These are phyloP conservation scores for Astragalus membranaceus DNA, from an alignment of 306 rosid species.

Conservation along the genomic window DNA sequence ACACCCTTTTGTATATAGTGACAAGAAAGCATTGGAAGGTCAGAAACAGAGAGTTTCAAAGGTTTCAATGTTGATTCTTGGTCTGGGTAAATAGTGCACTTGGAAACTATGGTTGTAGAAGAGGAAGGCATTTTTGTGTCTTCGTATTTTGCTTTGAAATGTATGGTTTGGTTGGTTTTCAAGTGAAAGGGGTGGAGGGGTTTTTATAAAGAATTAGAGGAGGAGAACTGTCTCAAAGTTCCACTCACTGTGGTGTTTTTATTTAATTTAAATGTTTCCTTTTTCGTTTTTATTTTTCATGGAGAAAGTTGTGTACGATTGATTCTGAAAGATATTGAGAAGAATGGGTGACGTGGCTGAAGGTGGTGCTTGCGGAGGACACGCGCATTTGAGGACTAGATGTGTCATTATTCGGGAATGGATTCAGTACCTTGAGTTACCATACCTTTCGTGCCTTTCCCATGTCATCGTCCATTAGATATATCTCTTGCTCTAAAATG, in stretches of 20 bases:
- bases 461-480: too few relatives aligned
- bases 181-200: not conserved
- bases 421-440: too few relatives aligned
- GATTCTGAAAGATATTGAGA: not conserved
- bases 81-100: constrained; percentile 48
- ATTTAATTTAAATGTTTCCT: not conserved
- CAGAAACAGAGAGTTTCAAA: constrained; percentile 70
- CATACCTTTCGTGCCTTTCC: too few relatives aligned
- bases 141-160: not conserved
- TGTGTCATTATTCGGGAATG: too few relatives aligned
- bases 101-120: constrained; percentile 46
- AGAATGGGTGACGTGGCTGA: constrained; percentile 1
- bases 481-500: too few relatives aligned
- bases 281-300: too few relatives aligned
- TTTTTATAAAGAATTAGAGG: constrained; percentile 16
- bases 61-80: constrained; percentile 44
- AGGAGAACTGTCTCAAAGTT: not conserved
- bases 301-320: not conserved
- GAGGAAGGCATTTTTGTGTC: constrained; percentile 63
- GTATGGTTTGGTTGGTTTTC: not conserved
- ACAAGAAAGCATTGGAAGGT: constrained; percentile 84
- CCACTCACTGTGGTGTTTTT: not conserved
- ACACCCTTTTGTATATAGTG: constrained; percentile 89
- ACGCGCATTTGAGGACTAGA: not conserved
- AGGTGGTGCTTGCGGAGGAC: not conserved